Conservation (phyloP, 2,329 filamentous ascomycete genomes). For the Colletotrichum tabaci region DNA sequence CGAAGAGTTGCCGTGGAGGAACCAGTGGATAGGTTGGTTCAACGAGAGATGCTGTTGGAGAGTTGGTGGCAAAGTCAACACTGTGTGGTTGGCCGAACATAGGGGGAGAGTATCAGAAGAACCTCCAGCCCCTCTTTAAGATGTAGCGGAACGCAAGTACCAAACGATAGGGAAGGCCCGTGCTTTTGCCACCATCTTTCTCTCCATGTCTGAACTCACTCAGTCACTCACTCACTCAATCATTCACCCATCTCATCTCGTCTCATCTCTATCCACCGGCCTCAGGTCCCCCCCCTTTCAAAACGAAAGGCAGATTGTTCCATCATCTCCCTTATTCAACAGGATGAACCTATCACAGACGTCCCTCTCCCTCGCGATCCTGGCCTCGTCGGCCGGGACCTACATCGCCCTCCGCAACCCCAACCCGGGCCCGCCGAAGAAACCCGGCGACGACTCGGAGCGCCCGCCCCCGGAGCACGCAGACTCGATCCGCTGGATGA, state of each 20-base stretch:
- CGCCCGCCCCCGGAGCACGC: not conserved
- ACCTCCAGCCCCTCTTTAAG: too few species aligned
- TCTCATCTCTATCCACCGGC: too few species aligned
- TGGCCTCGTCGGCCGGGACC: conserved; percentile 49
- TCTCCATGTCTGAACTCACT: not conserved
- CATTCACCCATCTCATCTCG: too few species aligned
- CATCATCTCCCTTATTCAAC: not conserved
- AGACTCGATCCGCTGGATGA: conserved; percentile 45
- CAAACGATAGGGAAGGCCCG: not conserved
- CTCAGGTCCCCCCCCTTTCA: too few species aligned
- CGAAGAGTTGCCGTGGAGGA: too few species aligned
- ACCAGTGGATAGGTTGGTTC: too few species aligned
- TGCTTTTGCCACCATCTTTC: conserved; percentile 18
- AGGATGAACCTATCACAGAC: conserved; percentile 1
- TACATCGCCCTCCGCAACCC: conserved; percentile 52
- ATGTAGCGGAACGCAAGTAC: not conserved
- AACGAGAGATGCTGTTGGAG: too few species aligned
- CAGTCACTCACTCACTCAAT: not conserved
- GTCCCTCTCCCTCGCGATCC: conserved; percentile 35
- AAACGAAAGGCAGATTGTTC: too few species aligned
- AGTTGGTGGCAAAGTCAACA: too few species aligned
- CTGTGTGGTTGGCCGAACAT: too few species aligned
- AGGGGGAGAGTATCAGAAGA: too few species aligned
- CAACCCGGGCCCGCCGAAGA: conserved; percentile 45
- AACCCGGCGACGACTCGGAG: conserved; percentile 43